Evolutionary conservation across 139 green algal species (phyloP), one percentile per base, ranked within the genome.

Genomic region (Chlamydomonas sphaeroides): DNA sequence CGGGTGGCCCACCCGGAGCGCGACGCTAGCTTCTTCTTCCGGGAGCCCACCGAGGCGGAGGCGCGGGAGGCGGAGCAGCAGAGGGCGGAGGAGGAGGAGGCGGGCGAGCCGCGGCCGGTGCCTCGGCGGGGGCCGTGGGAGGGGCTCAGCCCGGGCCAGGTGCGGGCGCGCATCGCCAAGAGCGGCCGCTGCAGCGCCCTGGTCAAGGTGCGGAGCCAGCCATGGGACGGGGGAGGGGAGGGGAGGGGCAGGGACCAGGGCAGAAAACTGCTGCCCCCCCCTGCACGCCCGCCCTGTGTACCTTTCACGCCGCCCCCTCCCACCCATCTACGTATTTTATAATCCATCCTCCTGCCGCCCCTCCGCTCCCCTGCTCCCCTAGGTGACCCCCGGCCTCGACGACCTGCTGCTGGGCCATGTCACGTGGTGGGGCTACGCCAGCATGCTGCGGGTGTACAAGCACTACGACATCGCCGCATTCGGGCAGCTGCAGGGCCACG

Each of bases 371-470:
- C 69, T 23, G 18, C 33, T n/a, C 32, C 5, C 5, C 3, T 51
- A 89, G 85, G 85, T 93, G 25, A 88, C 83, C 1, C 79, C 82
- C 18, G 86, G 90, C 72, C 80, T 94, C 41, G 67, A 48, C 20
- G 85, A 94, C 73, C 32, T 94, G 33, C 81, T 92, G 0, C 78
- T 95, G 53, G 90, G 87, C 0, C 93, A 96, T 72, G 76, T 78
- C 59, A 95, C 91, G 0, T 96, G 93, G 93, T 92, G 91, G 84
- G 89, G 68, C 14, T 95, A 90, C 84, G 89, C 84, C 18, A 71
- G 75, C 62, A 91, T 94, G 86, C 85, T 91, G 14, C 88, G 91
- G 23, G 76, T 96, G 14, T 96, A 93, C 91, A 97, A 96, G 80
- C 87, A 94, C 86, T 92, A 92, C 74, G 36, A 85, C 71, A 75